phyloP scores from a whole-genome alignment of 2,329 filamentous ascomycete species.

The Diaporthe australafricana region DNA sequence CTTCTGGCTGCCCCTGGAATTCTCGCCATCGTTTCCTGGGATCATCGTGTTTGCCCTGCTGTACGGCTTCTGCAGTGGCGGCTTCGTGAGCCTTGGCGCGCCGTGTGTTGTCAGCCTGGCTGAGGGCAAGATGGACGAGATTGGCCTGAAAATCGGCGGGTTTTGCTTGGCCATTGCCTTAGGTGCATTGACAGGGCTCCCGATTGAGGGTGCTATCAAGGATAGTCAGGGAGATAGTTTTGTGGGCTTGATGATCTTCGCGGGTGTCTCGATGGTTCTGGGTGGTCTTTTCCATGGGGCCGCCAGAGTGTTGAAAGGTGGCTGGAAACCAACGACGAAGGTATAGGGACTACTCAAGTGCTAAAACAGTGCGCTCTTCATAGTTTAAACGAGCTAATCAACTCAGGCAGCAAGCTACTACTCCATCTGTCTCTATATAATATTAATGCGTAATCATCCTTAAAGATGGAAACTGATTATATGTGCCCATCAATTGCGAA shows the following conservation, averaged over 20 bases:
- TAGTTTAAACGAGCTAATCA: no score
- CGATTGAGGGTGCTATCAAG: slow-evolving; percentile 11
- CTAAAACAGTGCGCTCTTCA: no score
- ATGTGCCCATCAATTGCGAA: no score
- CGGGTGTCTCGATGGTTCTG: background rate
- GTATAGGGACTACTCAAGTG: background rate
- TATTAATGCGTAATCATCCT: no score
- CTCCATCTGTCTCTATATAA: no score
- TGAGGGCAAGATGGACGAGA: slow-evolving; percentile 15
- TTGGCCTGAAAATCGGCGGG: slow-evolving; percentile 2
- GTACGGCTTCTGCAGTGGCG: slow-evolving; percentile 6
- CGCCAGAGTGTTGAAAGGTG: background rate
- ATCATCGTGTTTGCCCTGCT: background rate
- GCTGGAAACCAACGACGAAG: background rate
- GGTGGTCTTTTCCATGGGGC: background rate
- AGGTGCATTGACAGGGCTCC: slow-evolving; percentile 1
- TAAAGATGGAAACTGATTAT: no score
- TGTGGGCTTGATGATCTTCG: slow-evolving; percentile 13
- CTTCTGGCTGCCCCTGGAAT: background rate
- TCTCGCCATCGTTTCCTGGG: background rate
- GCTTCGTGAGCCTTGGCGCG: slow-evolving; percentile 2
- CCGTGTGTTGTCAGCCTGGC: slow-evolving; percentile 10
- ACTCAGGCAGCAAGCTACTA: no score
- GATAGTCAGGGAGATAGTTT: slow-evolving; percentile 1
- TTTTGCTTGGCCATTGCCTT: slow-evolving; percentile 16